These are phyloP conservation scores for Lanmaoa pseudosensibilis DNA, from an alignment of 768 basidiomycete species.

Conservation along the genomic window DNA sequence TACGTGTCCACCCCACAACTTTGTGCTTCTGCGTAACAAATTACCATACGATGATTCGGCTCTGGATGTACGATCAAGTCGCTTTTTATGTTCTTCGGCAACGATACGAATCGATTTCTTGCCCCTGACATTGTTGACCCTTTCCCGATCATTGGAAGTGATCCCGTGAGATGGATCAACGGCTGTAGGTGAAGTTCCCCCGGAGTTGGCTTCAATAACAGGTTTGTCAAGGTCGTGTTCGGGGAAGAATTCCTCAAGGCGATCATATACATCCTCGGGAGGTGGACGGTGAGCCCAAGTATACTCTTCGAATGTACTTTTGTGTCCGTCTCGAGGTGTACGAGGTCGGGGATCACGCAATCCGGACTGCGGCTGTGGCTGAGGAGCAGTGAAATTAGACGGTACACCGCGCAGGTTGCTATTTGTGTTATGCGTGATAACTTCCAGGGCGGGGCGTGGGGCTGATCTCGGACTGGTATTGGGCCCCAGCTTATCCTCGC, in stretches of 20 bases:
- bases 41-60: conserved; percentile 52
- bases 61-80: conserved; percentile 68
- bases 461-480: conserved; percentile 18
- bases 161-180: conserved; percentile 50
- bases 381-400: conserved; percentile 22
- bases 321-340: conserved; percentile 30
- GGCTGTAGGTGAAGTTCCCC: conserved; percentile 74
- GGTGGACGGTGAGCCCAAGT: conserved; percentile 91
- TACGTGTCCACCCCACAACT: conserved; percentile 90
- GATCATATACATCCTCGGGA: conserved; percentile 90
- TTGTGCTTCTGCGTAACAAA: conserved; percentile 79
- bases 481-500: conserved; percentile 17
- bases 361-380: conserved; percentile 14
- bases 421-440: conserved; percentile 25
- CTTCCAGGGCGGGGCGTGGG: conserved; percentile 33
- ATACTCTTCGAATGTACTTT: conserved; percentile 61
- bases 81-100: conserved; percentile 82
- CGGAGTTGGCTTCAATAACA: conserved; percentile 82
- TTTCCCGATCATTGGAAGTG: conserved; percentile 33
- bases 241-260: conserved; percentile 93
- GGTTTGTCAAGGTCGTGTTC: conserved; percentile 95
- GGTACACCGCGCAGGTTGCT: conserved; percentile 15
- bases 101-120: conserved; percentile 94
- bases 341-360: conserved; percentile 24
- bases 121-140: conserved; percentile 51